A percentile compares a stretch with the other conserved stretches of the same genome.
Evolutionary conservation across 2,329 filamentous ascomycete genomes (phyloP).

Genomic region (Verruconis gallopava): DNA sequence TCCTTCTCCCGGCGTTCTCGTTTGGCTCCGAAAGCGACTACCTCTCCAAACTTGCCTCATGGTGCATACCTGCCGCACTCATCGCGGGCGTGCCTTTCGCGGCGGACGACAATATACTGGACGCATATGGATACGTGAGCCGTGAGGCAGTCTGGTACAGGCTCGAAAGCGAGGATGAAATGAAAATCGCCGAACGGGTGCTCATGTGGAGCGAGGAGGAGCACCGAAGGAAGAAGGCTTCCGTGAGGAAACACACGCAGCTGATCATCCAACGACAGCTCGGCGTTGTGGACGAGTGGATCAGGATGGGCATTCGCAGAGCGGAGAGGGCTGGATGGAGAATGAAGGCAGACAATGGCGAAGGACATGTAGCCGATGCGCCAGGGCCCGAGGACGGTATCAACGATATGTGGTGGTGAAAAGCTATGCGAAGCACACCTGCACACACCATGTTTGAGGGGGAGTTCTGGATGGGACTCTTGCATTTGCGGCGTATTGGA

Average conservation of each 20-base stretch:
- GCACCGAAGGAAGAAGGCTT: constrained; percentile 22
- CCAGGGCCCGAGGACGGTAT: no score
- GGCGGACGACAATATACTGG: constrained; percentile 15
- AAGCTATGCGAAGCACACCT: no score
- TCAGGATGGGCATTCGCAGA: neutral
- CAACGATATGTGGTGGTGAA: no score
- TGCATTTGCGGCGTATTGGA: no score
- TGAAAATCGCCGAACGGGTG: constrained; percentile 18
- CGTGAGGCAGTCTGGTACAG: constrained; percentile 18
- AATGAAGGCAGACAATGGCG: neutral
- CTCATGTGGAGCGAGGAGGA: constrained; percentile 31
- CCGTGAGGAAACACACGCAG: neutral
- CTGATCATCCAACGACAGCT: neutral
- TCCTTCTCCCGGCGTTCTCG: constrained; percentile 18
- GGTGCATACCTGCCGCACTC: constrained; percentile 17
- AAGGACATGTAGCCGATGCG: no score
- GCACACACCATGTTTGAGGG: no score
- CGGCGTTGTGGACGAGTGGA: constrained; percentile 1
- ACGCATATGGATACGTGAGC: constrained; percentile 18
- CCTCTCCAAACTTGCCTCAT: constrained; percentile 13
- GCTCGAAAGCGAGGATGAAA: constrained; percentile 15
- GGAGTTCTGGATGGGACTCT: no score
- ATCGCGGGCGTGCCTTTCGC: constrained; percentile 19
- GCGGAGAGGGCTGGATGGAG: constrained; percentile 3
- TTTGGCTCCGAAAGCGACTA: constrained; percentile 14